These are phyloP conservation scores for Penicillium mononematosum DNA, from an alignment of 495 filamentous ascomycete species.

Conservation along the genomic window DNA sequence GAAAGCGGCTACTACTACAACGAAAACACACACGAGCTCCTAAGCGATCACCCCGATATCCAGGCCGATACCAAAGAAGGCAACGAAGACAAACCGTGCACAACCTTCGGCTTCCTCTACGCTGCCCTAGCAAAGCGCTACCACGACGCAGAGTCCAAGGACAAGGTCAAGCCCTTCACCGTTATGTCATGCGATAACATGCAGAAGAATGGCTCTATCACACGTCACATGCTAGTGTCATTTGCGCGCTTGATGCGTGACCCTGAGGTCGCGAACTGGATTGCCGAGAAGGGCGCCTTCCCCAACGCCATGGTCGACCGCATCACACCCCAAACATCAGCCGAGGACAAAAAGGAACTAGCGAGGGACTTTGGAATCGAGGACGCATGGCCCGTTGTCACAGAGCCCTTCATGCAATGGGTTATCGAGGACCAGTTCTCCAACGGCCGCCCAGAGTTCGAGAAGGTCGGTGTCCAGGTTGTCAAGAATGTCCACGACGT, in stretches of 20 bases:
- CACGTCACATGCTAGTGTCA: slow-evolving; percentile 48
- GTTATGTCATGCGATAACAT: slow-evolving; percentile 54
- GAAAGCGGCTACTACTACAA: slow-evolving; percentile 55
- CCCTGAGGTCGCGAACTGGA: slow-evolving; percentile 47
- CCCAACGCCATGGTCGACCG: slow-evolving; percentile 54
- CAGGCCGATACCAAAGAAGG: slow-evolving; percentile 43
- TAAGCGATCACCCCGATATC: slow-evolving; percentile 47
- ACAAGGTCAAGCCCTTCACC: slow-evolving; percentile 34
- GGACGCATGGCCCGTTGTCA: slow-evolving; percentile 49
- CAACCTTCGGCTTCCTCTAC: slow-evolving; percentile 51
- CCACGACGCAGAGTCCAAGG: not conserved
- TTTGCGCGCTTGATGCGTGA: slow-evolving; percentile 40
- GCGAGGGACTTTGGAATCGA: slow-evolving; percentile 41
- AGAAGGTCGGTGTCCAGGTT: slow-evolving; percentile 47
- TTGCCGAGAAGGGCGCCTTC: slow-evolving; percentile 41
- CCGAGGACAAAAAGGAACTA: slow-evolving; percentile 38
- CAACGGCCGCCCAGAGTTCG: slow-evolving; percentile 47
- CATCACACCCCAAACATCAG: slow-evolving; percentile 47
- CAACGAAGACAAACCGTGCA: slow-evolving; percentile 41
- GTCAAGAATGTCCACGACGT: slow-evolving; percentile 47
- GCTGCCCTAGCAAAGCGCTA: slow-evolving; percentile 43
- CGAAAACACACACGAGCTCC: slow-evolving; percentile 51
- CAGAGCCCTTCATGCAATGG: slow-evolving; percentile 53
- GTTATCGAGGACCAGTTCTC: slow-evolving; percentile 50
- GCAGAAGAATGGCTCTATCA: slow-evolving; percentile 52